Conservation (phyloP, 768 basidiomycete genomes). For the Suillus brevipes region DNA sequence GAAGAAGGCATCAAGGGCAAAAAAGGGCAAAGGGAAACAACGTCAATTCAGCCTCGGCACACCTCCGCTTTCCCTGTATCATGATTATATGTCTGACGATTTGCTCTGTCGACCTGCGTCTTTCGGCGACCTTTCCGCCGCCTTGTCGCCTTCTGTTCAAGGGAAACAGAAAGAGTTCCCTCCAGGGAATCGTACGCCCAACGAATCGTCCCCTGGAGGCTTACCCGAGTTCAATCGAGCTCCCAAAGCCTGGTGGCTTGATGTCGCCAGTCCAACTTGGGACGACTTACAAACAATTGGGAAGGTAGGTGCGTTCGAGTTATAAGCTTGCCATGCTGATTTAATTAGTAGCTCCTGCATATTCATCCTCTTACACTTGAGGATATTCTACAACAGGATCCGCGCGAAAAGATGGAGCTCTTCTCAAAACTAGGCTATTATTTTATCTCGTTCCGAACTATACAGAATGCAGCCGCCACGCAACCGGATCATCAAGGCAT, state of each 20-base stretch:
- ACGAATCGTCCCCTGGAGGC: conserved; percentile 1
- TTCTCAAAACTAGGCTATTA: conserved; percentile 91
- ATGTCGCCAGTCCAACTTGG: conserved; percentile 85
- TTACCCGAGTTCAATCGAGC: conserved; percentile 13
- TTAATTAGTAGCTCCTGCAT: conserved; percentile 61
- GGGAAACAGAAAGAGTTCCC: conserved; percentile 44
- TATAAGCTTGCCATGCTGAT: conserved; percentile 2
- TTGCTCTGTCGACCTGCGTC: conserved; percentile 31
- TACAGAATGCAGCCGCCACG: conserved; percentile 56
- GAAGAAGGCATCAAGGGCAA: conserved; percentile 39
- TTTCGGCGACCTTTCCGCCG: conserved; percentile 27
- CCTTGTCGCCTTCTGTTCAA: conserved; percentile 37
- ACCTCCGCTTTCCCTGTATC: conserved; percentile 20
- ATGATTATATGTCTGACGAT: conserved; percentile 38
- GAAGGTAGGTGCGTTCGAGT: conserved; percentile 51
- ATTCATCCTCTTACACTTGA: conserved; percentile 92
- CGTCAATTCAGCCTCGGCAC: conserved; percentile 1
- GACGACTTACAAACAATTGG: conserved; percentile 85
- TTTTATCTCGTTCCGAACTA: conserved; percentile 83
- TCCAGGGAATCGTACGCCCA: conserved; percentile 1
- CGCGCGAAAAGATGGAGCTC: conserved; percentile 86
- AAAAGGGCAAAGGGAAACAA: conserved; percentile 20
- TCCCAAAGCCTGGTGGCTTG: conserved; percentile 84
- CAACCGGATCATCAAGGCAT: conserved; percentile 38
- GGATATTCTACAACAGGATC: conserved; percentile 89